phyloP scores from a whole-genome alignment of 768 basidiomycete species.

The Termitomyces sp. region DNA sequence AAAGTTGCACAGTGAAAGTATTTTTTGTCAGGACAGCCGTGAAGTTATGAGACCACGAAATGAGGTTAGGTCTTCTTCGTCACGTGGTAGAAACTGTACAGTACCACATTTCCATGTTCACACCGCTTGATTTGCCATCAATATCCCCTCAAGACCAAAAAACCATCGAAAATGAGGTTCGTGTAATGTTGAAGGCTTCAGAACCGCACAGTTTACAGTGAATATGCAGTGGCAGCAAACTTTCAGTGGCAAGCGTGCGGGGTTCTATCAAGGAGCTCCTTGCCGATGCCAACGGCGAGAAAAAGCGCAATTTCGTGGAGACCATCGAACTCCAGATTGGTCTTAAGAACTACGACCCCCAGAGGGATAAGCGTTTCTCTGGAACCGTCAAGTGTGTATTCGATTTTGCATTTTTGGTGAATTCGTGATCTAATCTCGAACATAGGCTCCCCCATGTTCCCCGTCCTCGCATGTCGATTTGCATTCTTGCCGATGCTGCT shows the following conservation, averaged over 20 bases:
- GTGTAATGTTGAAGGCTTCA: background rate
- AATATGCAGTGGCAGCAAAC: constrained; percentile 49
- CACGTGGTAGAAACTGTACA: constrained; percentile 24
- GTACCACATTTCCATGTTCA: constrained; percentile 17
- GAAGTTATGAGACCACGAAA: constrained; percentile 7
- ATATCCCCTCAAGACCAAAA: constrained; percentile 20
- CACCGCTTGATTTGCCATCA: background rate
- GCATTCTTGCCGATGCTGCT: constrained; percentile 98
- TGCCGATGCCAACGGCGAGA: constrained; percentile 77
- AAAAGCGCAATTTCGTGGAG: constrained; percentile 92
- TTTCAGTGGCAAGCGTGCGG: constrained; percentile 99
- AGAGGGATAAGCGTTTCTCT: constrained; percentile 99
- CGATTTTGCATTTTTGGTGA: background rate
- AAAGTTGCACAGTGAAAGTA: too few species aligned
- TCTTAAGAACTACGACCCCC: constrained; percentile 99
- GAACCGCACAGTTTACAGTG: background rate
- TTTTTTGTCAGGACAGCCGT: too few species aligned
- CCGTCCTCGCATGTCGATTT: constrained; percentile 98
- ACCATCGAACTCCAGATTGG: constrained; percentile 96
- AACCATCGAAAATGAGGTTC: constrained; percentile 20
- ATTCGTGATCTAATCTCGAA: constrained; percentile 5
- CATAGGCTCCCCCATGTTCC: constrained; percentile 90
- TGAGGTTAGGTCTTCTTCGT: constrained; percentile 18
- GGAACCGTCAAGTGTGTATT: constrained; percentile 86
- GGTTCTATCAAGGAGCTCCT: constrained; percentile 91